These are phyloP conservation scores for Paratinospora sagittata DNA, from an alignment of 164 flowering plant genomes.

Conservation along the genomic window DNA sequence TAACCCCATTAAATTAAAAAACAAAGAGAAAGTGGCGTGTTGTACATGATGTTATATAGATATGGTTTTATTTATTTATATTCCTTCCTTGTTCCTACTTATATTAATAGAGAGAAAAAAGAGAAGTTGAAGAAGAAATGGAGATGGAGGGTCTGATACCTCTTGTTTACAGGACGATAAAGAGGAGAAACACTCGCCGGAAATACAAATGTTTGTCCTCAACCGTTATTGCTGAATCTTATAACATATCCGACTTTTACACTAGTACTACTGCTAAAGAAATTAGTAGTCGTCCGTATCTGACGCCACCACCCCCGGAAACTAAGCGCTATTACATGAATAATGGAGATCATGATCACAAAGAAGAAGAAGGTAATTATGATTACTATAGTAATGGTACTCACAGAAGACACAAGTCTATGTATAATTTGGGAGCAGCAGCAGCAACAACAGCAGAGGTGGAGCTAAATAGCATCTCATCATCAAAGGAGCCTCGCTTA, in stretches of 20 bases:
- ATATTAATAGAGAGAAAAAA: too few species aligned
- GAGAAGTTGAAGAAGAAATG: too few species aligned
- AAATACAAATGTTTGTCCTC: slow-evolving; percentile 29
- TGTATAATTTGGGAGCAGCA: neutral
- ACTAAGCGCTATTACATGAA: neutral
- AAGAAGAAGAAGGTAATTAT: neutral
- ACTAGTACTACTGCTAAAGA: too few species aligned
- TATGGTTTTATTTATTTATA: too few species aligned
- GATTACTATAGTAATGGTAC: neutral
- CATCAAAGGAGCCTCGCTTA: neutral
- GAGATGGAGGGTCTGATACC: slow-evolving; percentile 42
- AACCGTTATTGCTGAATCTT: slow-evolving; percentile 5
- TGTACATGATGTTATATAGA: too few species aligned
- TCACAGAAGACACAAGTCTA: slow-evolving; percentile 7
- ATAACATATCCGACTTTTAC: slow-evolving; percentile 22
- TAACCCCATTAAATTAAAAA: too few species aligned
- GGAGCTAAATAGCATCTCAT: too few species aligned
- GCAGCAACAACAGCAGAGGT: neutral
- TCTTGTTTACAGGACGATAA: slow-evolving; percentile 29
- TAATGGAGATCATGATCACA: neutral
- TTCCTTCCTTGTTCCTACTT: too few species aligned
- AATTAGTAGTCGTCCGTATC: neutral
- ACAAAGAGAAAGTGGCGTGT: too few species aligned
- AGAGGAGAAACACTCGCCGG: slow-evolving; percentile 26
- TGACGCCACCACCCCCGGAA: neutral